Evolutionary conservation across 352 stramenopile species (phyloP).

Genomic region (Phytophthora hybrid): DNA sequence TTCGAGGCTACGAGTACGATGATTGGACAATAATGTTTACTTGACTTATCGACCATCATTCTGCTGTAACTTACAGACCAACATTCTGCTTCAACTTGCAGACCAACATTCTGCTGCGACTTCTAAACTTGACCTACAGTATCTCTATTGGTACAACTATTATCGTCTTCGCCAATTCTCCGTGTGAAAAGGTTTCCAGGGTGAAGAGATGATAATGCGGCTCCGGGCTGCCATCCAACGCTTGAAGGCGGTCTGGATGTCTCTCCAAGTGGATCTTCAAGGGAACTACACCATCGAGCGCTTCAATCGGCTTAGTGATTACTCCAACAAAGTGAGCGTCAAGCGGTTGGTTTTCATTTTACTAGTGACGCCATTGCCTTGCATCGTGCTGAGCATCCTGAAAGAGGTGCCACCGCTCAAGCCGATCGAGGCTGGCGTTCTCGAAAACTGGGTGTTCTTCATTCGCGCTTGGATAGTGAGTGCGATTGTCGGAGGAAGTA

Average conservation of each 20-base stretch:
- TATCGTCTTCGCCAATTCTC: no score
- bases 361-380: no score
- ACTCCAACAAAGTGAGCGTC: no score
- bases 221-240: neutral
- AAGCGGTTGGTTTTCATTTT: no score
- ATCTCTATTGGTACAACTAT: no score
- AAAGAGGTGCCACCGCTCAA: no score
- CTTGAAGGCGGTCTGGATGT: neutral
- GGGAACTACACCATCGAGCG: no score
- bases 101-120: no score
- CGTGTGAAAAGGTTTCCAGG: no score
- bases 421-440: neutral
- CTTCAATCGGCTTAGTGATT: no score
- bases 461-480: neutral
- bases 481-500: neutral
- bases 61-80: neutral
- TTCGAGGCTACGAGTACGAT: neutral
- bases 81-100: conserved; percentile 1
- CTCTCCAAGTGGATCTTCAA: neutral
- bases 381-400: no score
- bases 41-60: conserved; percentile 25
- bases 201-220: neutral
- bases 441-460: conserved; percentile 13
- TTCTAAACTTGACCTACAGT: no score
- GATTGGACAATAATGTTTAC: conserved; percentile 31